A percentile compares a stretch with the other conserved stretches of the same genome.
Evolutionary conservation across 2,329 filamentous ascomycete species (phyloP).

Genomic region (Pestalotiopsis sp.): DNA sequence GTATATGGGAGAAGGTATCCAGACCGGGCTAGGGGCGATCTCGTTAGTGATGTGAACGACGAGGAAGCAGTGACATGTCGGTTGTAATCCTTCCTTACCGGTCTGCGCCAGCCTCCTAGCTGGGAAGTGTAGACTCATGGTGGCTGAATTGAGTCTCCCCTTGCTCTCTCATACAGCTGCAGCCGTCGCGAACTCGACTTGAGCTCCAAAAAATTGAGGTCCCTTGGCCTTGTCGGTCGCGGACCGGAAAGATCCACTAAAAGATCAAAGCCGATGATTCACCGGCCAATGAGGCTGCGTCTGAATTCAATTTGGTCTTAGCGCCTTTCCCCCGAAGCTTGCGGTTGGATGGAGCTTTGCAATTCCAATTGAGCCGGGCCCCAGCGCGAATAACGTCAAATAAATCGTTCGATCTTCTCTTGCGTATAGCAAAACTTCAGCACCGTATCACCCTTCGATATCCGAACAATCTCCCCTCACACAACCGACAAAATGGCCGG

Average conservation of each 20-base stretch:
- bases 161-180: neutral
- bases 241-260: neutral
- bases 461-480: slow-evolving; percentile 14
- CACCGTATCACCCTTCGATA: slow-evolving; percentile 6
- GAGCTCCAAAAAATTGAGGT: slow-evolving; percentile 13
- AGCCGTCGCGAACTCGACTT: slow-evolving; percentile 8
- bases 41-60: neutral
- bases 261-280: neutral
- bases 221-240: neutral
- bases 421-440: neutral
- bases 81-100: slow-evolving; percentile 45
- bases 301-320: slow-evolving; percentile 10
- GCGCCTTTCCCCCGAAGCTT: neutral
- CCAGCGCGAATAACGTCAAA: slow-evolving; percentile 17
- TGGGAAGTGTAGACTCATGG: slow-evolving; percentile 67
- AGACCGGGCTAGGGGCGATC: slow-evolving; percentile 16
- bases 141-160: slow-evolving; percentile 19
- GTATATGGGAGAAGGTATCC: slow-evolving; percentile 28
- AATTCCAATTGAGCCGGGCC: neutral
- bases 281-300: slow-evolving; percentile 4
- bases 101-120: slow-evolving; percentile 59
- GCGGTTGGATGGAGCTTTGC: slow-evolving; percentile 4
- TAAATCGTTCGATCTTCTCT: slow-evolving; percentile 12
- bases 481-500: slow-evolving; percentile 27
- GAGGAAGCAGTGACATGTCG: no score